These are phyloP conservation scores for Suillus tomentosus DNA, from an alignment of 768 basidiomycete species.

Conservation along the genomic window DNA sequence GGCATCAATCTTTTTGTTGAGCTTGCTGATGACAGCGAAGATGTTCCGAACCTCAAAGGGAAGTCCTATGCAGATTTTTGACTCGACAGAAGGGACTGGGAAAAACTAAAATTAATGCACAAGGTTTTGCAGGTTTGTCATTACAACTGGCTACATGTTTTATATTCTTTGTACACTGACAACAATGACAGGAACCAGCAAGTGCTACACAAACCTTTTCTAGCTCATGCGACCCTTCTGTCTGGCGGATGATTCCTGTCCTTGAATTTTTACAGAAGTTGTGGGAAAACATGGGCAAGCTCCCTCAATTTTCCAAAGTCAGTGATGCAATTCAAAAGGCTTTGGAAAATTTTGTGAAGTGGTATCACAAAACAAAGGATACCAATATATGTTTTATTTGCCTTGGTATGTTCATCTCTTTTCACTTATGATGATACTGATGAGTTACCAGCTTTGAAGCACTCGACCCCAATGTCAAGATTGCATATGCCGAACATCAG, in stretches of 20 bases:
- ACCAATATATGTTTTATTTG: background rate
- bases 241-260: background rate
- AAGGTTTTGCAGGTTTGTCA: slow-evolving; percentile 25
- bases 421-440: background rate
- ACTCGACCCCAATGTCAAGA: slow-evolving; percentile 2
- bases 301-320: background rate
- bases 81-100: slow-evolving; percentile 28
- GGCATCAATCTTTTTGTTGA: slow-evolving; percentile 18
- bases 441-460: background rate
- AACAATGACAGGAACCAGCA: background rate
- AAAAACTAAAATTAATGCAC: slow-evolving; percentile 24
- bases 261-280: background rate
- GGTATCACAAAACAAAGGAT: slow-evolving; percentile 11
- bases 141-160: background rate
- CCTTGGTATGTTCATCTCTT: background rate
- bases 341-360: slow-evolving; percentile 17
- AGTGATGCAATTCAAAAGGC: background rate
- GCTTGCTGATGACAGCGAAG: slow-evolving; percentile 22
- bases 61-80: slow-evolving; percentile 31
- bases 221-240: background rate
- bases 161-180: background rate
- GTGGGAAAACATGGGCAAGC: background rate
- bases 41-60: slow-evolving; percentile 28
- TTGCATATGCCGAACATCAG: slow-evolving; percentile 6
- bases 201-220: background rate